Percentiles rank a stretch among this genome's conserved stretches.
These are phyloP conservation scores for Aegilops bicornis DNA, from an alignment of 176 grass and related monocot genomes.

Conservation along the genomic window DNA sequence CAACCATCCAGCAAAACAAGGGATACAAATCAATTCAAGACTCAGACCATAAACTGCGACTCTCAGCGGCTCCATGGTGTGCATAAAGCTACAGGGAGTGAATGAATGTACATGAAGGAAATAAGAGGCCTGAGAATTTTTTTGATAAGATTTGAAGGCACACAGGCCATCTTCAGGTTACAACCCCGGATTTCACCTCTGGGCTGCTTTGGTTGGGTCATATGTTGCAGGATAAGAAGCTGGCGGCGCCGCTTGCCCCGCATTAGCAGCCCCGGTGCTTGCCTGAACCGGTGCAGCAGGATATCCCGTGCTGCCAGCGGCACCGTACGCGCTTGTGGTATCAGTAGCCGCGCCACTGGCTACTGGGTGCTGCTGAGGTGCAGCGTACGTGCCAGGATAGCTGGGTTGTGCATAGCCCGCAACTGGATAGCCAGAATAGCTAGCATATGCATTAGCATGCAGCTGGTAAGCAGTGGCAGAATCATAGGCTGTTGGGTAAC, in stretches of 20 bases:
- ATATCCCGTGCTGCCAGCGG: constrained; percentile 30
- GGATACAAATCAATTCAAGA: background rate
- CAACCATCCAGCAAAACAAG: too few relatives aligned
- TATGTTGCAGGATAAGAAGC: background rate
- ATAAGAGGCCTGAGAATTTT: constrained; percentile 9
- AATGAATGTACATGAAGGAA: constrained; percentile 24
- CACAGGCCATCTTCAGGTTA: constrained; percentile 16
- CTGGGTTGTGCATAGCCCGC: constrained; percentile 42
- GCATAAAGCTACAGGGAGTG: background rate
- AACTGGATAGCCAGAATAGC: constrained; percentile 53
- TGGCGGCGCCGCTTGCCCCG: constrained; percentile 21
- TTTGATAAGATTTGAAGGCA: constrained; percentile 1
- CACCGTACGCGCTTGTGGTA: constrained; percentile 11
- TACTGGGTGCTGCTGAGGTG: constrained; percentile 36
- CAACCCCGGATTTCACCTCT: constrained; percentile 35
- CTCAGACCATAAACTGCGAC: background rate
- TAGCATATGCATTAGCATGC: constrained; percentile 30
- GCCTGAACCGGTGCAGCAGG: constrained; percentile 33
- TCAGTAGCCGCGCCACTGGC: constrained; percentile 18
- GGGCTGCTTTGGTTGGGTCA: constrained; percentile 8
- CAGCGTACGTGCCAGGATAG: constrained; percentile 43
- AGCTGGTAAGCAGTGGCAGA: constrained; percentile 35
- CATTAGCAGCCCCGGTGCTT: constrained; percentile 9
- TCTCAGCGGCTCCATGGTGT: background rate
- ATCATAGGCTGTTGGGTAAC: constrained; percentile 34